A percentile compares a stretch with the other conserved stretches of the same genome.
Conservation (phyloP, 2,329 filamentous ascomycete genomes). For the Pyricularia grisea region DNA sequence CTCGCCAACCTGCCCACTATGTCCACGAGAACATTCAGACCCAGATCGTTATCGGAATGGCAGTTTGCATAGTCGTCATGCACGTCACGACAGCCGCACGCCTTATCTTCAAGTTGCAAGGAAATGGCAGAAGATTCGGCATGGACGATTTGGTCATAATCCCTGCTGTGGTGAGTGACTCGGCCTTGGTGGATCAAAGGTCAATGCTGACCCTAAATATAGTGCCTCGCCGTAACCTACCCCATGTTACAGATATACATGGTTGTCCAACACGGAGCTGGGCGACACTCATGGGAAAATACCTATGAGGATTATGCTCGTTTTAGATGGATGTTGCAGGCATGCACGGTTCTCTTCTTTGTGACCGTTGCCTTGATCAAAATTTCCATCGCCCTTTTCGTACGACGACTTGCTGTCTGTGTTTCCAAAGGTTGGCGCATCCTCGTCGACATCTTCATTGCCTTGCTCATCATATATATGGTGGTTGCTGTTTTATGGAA, state of each 20-base stretch:
- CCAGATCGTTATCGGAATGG: not conserved
- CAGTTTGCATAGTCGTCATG: not conserved
- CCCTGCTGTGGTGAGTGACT: not conserved
- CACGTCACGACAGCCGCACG: not conserved
- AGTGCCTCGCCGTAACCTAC: not conserved
- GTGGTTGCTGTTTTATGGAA: not conserved
- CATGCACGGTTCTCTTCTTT: not conserved
- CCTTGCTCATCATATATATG: not conserved
- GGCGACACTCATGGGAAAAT: not conserved
- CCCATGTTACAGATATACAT: not conserved
- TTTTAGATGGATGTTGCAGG: not conserved
- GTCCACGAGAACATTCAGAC: not conserved
- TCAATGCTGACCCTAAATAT: not conserved
- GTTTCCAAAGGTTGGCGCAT: not conserved
- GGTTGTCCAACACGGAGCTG: not conserved
- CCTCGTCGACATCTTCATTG: not conserved
- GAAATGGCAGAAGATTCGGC: not conserved
- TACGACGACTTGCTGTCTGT: not conserved
- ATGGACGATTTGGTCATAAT: not conserved
- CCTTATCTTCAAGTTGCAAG: not conserved
- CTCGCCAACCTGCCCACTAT: not conserved
- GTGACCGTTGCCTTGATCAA: not conserved
- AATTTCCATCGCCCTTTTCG: not conserved
- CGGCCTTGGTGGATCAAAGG: not conserved
- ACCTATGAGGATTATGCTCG: not conserved